Evolutionary conservation across 108 stramenopile species (phyloP).

Genomic region (Nannochloropsis gaditana): DNA sequence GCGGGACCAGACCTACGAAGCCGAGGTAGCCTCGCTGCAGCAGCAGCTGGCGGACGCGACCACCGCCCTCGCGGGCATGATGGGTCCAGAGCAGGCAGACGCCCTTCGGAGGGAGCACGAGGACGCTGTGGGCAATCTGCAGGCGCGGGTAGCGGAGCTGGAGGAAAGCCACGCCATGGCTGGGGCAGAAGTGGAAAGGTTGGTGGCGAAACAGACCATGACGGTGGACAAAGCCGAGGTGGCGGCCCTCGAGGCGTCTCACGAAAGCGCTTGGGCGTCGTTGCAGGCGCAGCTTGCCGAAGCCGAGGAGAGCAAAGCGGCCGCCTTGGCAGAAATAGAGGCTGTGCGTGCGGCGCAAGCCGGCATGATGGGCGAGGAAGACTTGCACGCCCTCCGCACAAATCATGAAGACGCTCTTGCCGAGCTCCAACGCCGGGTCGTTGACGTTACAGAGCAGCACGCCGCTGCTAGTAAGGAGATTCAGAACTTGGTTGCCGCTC

Average conservation of each 20-base stretch:
- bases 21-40: background rate
- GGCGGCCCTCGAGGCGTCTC: background rate
- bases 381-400: background rate
- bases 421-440: background rate
- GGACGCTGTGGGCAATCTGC: background rate
- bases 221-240: background rate
- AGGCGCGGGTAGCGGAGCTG: slow-evolving; percentile 28
- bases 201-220: background rate
- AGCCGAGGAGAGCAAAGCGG: slow-evolving; percentile 1
- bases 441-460: background rate
- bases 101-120: background rate
- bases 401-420: background rate
- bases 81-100: background rate
- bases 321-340: slow-evolving; percentile 17
- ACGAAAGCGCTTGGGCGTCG: background rate
- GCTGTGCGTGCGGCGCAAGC: background rate
- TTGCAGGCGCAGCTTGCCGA: background rate
- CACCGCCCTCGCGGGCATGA: background rate
- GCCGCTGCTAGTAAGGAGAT: background rate
- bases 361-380: background rate
- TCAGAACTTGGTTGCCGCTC: background rate
- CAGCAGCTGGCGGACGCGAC: background rate
- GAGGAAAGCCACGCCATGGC: slow-evolving; percentile 26
- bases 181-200: background rate
- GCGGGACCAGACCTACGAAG: background rate